These are phyloP conservation scores for Speleostelium caveatum DNA, from an alignment of 78 protist species.

Conservation along the genomic window DNA sequence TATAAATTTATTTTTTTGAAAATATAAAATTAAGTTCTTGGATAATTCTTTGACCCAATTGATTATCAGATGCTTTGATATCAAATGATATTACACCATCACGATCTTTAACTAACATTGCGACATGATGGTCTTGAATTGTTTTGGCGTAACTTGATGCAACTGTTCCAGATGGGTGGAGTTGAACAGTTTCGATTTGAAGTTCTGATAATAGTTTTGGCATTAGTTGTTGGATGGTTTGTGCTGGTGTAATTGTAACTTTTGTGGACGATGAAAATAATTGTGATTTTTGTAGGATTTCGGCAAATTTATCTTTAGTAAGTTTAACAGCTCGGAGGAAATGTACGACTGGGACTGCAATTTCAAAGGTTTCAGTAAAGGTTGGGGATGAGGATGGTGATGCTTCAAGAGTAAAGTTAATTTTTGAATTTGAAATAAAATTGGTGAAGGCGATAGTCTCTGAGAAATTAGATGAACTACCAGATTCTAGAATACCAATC, in stretches of 20 bases:
- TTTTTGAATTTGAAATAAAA: not conserved
- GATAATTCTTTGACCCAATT: not conserved
- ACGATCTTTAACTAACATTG: slow-evolving; percentile 61
- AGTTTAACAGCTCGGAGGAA: slow-evolving; percentile 15
- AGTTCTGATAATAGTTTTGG: not conserved
- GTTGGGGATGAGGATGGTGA: slow-evolving; percentile 41
- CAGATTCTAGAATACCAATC: slow-evolving; percentile 62
- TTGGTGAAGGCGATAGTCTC: not conserved
- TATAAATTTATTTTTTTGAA: not conserved
- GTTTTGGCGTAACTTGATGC: slow-evolving; percentile 61
- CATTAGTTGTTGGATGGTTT: not conserved
- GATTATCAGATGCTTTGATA: slow-evolving; percentile 33
- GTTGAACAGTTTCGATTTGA: slow-evolving; percentile 43
- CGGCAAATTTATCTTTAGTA: slow-evolving; percentile 69
- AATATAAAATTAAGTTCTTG: slow-evolving; percentile 18
- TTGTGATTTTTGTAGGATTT: slow-evolving; percentile 57
- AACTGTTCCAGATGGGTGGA: slow-evolving; percentile 65
- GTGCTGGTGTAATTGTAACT: not conserved
- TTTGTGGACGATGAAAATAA: not conserved
- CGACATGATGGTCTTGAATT: slow-evolving; percentile 43
- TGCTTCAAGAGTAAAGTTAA: slow-evolving; percentile 6
- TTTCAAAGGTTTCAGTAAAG: not conserved
- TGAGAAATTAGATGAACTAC: not conserved
- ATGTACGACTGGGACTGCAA: slow-evolving; percentile 9
- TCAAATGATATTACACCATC: slow-evolving; percentile 61